Conservation (phyloP, 2,329 filamentous ascomycete genomes). For the Graphiopsis chlorocephala region DNA sequence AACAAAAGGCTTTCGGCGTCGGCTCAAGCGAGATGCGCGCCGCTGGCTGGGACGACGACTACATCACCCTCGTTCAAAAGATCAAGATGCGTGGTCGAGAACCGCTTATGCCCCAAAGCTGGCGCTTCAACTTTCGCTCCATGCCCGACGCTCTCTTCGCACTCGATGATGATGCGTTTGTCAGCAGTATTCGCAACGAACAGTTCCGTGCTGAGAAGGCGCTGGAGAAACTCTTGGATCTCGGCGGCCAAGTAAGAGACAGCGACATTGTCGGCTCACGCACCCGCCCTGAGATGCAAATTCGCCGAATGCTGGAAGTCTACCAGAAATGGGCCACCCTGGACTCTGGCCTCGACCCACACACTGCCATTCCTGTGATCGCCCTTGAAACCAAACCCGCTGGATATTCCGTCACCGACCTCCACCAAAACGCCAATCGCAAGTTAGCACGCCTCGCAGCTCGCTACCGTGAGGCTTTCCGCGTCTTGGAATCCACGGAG, state of each 20-base stretch:
- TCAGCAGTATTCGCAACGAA: slow-evolving; percentile 41
- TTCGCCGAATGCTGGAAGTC: slow-evolving; percentile 31
- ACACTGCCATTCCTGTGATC: slow-evolving; percentile 42
- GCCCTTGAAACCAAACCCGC: slow-evolving; percentile 42
- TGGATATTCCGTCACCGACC: slow-evolving; percentile 38
- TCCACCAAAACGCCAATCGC: slow-evolving; percentile 39
- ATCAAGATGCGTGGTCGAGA: slow-evolving; percentile 56
- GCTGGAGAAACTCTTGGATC: slow-evolving; percentile 48
- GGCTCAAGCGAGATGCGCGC: slow-evolving; percentile 24
- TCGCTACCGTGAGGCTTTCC: slow-evolving; percentile 42
- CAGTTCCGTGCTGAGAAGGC: slow-evolving; percentile 53
- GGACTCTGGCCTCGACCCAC: slow-evolving; percentile 45
- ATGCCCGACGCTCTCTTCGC: slow-evolving; percentile 55
- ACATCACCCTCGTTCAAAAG: slow-evolving; percentile 52
- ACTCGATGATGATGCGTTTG: slow-evolving; percentile 42
- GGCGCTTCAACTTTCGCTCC: slow-evolving; percentile 54
- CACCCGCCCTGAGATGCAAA: slow-evolving; percentile 23
- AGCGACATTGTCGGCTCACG: slow-evolving; percentile 30
- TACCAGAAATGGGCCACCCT: slow-evolving; percentile 55
- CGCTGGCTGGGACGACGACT: slow-evolving; percentile 50
- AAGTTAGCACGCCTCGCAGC: slow-evolving; percentile 45
- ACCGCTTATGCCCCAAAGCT: slow-evolving; percentile 52
- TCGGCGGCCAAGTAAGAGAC: slow-evolving; percentile 54
- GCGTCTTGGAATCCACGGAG: slow-evolving; percentile 29
- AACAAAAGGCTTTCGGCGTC: slow-evolving; percentile 25